Conservation (phyloP, 805 yeast species). For the Metschnikowia amazonensis region DNA sequence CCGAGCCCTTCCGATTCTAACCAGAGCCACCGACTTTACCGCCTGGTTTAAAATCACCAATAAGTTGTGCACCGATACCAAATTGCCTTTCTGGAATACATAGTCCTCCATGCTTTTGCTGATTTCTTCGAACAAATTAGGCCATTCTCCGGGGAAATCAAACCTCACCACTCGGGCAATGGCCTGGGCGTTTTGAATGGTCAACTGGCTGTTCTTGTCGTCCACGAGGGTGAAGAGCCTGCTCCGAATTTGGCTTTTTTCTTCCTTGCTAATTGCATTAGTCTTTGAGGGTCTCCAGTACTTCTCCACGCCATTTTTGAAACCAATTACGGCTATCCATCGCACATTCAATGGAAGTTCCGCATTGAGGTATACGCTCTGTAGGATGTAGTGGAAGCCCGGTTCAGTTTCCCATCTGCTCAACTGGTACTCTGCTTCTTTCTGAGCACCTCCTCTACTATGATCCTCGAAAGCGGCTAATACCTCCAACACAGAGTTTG, state of each 20-base stretch:
- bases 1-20: conserved; percentile 78
- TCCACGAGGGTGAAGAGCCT: conserved; percentile 56
- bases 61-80: conserved; percentile 57
- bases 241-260: conserved; percentile 59
- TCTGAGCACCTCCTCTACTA: conserved; percentile 50
- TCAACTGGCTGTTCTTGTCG: conserved; percentile 70
- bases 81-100: conserved; percentile 38
- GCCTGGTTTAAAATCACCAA: conserved; percentile 71
- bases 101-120: conserved; percentile 43
- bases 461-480: conserved; percentile 33
- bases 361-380: conserved; percentile 55
- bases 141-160: conserved; percentile 91
- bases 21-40: conserved; percentile 67
- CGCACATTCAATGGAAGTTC: conserved; percentile 61
- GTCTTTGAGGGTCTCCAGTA: conserved; percentile 75
- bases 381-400: conserved; percentile 57
- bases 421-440: conserved; percentile 64
- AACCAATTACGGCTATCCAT: conserved; percentile 83
- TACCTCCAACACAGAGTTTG: conserved; percentile 26
- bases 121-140: conserved; percentile 65
- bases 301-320: conserved; percentile 83
- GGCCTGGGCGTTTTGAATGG: conserved; percentile 82
- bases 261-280: conserved; percentile 54
- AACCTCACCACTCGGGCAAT: conserved; percentile 71
- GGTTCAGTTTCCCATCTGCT: conserved; percentile 63